A percentile compares a stretch with the other conserved stretches of the same genome.
These are phyloP conservation scores for Beauveria varroae DNA, from an alignment of 2,329 filamentous ascomycete species.

Conservation along the genomic window DNA sequence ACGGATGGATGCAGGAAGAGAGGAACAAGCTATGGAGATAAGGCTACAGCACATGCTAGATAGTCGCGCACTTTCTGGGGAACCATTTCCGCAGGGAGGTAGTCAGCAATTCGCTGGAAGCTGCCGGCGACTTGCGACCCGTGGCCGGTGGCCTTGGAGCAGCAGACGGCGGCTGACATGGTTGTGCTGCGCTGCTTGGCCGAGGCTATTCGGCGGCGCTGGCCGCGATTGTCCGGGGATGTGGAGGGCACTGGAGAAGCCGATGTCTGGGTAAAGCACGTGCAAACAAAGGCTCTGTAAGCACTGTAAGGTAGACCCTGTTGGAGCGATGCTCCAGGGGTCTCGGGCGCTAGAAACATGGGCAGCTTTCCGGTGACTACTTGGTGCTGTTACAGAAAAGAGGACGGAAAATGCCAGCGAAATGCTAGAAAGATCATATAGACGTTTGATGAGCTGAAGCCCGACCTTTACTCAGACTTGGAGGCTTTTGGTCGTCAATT, in stretches of 20 bases:
- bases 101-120: background rate
- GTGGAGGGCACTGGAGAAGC: background rate
- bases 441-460: background rate
- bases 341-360: background rate
- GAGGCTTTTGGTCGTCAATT: background rate
- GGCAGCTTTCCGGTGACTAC: too few species aligned
- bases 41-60: slow-evolving; percentile 5
- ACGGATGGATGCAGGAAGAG: background rate
- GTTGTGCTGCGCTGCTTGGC: background rate
- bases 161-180: background rate
- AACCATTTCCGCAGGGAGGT: background rate
- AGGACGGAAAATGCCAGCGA: background rate
- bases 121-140: background rate
- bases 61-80: background rate
- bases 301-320: background rate
- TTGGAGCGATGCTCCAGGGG: background rate
- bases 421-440: background rate
- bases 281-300: background rate
- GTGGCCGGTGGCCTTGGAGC: background rate
- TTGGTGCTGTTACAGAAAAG: background rate
- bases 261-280: background rate
- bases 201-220: slow-evolving; percentile 9
- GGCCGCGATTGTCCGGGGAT: slow-evolving; percentile 5
- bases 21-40: background rate
- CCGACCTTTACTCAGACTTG: background rate